Base-by-base conservation (phyloP, 345 rosid species). In the Salix purpurea region DNA sequence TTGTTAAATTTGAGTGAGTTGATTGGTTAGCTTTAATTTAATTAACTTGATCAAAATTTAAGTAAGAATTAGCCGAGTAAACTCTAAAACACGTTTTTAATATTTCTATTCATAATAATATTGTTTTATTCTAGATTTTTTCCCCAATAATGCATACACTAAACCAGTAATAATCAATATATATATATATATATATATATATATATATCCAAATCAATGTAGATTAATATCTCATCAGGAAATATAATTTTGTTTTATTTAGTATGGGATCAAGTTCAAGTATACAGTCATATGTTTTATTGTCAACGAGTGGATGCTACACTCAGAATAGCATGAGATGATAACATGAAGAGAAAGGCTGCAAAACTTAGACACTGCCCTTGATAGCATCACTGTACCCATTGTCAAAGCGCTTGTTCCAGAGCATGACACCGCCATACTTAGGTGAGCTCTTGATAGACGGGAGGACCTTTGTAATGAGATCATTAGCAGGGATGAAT, bases 351-450 rank as follows among this genome's bases (percentile, higher is more conserved):
- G 16, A 44, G 48, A 2, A 11, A 42, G 48, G 15, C 48, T 42
- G 13, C 48, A 42, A 42, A 7, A 4, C 21, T 40, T 40, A 69
- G 21, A 76, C 73, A 12, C 69, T 62, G 36, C n/a, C 48, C 62
- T 69, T 48, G 13, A 64, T 77, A 46, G 80, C 14, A 5, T 76
- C 40, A 46, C 80, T 77, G 8, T 77, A 77, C 23, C 58, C 80
- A 34, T 18, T 72, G 7, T 77, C 71, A 40, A 0, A 9, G 10
- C 39, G 73, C 76, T 78, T 78, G 24, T 12, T 40, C 81, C 81
- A 72, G 18, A 78, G 81, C 81, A 78, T 78, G 5, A 78, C 81
- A 26, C 76, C 81, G 21, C 76, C 81, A 65, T 72, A 78, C 24
- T 72, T 78, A 0, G 58, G 12, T 1, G 81, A 78, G 11, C 0